A percentile compares a stretch with the other conserved stretches of the same genome.
Evolutionary conservation across 768 basidiomycete species (phyloP).

Genomic region (Coprinopsis cinerea): DNA sequence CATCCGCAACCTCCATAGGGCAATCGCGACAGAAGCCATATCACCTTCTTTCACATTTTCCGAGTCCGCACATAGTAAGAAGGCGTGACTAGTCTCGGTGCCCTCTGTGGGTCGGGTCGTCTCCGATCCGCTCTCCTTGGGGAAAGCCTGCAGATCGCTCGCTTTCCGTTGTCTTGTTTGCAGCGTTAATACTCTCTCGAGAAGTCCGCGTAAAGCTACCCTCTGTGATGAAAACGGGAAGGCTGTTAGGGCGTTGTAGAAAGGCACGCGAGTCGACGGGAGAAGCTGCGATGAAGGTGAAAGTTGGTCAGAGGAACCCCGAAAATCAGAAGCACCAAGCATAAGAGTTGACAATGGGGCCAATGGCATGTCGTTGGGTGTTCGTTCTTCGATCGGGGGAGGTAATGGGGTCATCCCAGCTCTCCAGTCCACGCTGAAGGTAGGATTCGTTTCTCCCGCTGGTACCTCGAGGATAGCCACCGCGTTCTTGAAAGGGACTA

Average conservation of each 20-base stretch:
- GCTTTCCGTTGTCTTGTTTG: neutral
- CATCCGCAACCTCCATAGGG: conserved; percentile 76
- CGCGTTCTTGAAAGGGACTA: conserved; percentile 46
- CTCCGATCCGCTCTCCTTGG: no score
- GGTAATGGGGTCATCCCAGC: conserved; percentile 32
- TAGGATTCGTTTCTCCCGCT: conserved; percentile 51
- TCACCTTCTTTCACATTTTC: conserved; percentile 50
- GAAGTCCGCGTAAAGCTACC: conserved; percentile 44
- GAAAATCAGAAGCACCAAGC: conserved; percentile 9
- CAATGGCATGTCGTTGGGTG: conserved; percentile 7
- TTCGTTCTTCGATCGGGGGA: conserved; percentile 17
- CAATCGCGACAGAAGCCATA: conserved; percentile 56
- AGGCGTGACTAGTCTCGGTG: conserved; percentile 80
- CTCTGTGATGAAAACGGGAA: conserved; percentile 63
- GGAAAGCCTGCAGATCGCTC: neutral
- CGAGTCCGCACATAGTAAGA: conserved; percentile 51
- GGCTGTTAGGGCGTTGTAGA: conserved; percentile 60
- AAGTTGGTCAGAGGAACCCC: conserved; percentile 2
- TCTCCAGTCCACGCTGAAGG: conserved; percentile 37
- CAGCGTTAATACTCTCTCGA: conserved; percentile 39
- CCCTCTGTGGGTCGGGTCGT: no score
- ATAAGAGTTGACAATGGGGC: conserved; percentile 28
- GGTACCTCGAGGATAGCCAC: conserved; percentile 68
- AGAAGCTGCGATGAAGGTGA: conserved; percentile 16
- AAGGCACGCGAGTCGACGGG: conserved; percentile 39